These are phyloP conservation scores for Stemphylium vesicarium DNA, from an alignment of 2,329 filamentous ascomycete species.

Conservation along the genomic window DNA sequence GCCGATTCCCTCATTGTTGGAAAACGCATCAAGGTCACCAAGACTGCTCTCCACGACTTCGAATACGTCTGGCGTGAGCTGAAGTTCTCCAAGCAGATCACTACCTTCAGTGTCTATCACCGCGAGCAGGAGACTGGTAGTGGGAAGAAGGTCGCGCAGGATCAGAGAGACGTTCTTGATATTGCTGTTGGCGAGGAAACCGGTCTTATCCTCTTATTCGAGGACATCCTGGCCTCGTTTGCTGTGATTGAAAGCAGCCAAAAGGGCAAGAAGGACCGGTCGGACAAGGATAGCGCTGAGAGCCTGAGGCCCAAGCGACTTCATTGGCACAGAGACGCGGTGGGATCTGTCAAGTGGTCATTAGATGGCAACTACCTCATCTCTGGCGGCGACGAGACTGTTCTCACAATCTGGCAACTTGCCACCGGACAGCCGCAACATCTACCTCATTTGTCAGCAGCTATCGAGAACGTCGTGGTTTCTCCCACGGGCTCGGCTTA, in stretches of 20 bases:
- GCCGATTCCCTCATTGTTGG: conserved; percentile 67
- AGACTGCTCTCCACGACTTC: conserved; percentile 47
- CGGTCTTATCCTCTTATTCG: conserved; percentile 82
- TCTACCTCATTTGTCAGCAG: conserved; percentile 86
- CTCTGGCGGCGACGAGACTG: conserved; percentile 89
- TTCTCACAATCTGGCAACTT: conserved; percentile 90
- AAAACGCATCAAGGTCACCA: conserved; percentile 47
- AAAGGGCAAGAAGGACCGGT: conserved; percentile 32
- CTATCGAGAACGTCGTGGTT: conserved; percentile 83
- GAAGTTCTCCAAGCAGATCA: conserved; percentile 65
- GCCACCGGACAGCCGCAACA: conserved; percentile 83
- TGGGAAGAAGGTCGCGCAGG: conserved; percentile 41
- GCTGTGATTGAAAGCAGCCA: conserved; percentile 51
- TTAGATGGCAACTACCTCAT: conserved; percentile 92
- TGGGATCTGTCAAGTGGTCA: conserved; percentile 89
- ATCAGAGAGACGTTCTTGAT: conserved; percentile 63
- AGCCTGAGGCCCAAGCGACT: conserved; percentile 66
- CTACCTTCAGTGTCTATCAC: conserved; percentile 41
- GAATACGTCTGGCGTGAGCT: conserved; percentile 63
- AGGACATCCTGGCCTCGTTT: conserved; percentile 70
- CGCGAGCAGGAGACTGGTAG: conserved; percentile 58
- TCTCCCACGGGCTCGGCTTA: conserved; percentile 83
- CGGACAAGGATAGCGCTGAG: conserved; percentile 42
- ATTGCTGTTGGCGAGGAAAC: conserved; percentile 77
- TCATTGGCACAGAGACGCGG: conserved; percentile 90